Percentiles rank a stretch among this genome's conserved stretches.
Conservation (phyloP, 2,329 filamentous ascomycete species). For the Fusarium sp. region DNA sequence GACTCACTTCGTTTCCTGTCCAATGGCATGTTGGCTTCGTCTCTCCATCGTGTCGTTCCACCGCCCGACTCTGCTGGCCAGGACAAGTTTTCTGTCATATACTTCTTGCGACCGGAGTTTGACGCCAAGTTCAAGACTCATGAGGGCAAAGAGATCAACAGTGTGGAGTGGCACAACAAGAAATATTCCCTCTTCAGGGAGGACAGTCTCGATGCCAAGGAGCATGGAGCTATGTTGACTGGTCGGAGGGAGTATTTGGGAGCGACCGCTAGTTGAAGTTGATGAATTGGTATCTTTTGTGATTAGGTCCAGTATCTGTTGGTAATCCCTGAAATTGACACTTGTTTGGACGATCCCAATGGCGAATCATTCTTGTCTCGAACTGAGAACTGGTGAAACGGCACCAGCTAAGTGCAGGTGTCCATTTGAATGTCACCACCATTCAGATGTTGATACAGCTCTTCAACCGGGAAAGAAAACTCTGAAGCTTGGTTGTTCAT, state of each 20-base stretch:
- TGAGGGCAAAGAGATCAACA: conserved; percentile 30
- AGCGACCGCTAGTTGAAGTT: neutral
- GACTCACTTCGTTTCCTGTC: conserved; percentile 2
- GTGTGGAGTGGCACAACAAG: conserved; percentile 42
- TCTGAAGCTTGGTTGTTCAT: neutral
- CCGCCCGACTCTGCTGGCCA: conserved; percentile 28
- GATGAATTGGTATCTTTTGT: neutral
- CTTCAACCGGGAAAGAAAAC: neutral
- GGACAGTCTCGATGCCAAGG: conserved; percentile 29
- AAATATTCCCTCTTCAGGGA: conserved; percentile 41
- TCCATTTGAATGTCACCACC: neutral
- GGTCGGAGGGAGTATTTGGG: conserved; percentile 34
- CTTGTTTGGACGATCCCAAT: neutral
- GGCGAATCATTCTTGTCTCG: too few relatives aligned
- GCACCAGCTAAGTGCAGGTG: too few relatives aligned
- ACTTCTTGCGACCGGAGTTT: conserved; percentile 41
- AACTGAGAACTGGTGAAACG: neutral
- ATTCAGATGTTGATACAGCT: neutral
- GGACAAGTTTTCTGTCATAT: conserved; percentile 41
- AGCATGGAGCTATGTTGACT: conserved; percentile 33
- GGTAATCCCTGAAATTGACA: neutral
- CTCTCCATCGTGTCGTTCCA: conserved; percentile 40
- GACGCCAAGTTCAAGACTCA: conserved; percentile 34
- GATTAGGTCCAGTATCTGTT: neutral
- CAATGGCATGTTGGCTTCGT: conserved; percentile 17